Evolutionary conservation across 2,329 filamentous ascomycete genomes (phyloP), one percentile per base, ranked within the genome.

Genomic region (Pseudogymnoascus destructans): DNA sequence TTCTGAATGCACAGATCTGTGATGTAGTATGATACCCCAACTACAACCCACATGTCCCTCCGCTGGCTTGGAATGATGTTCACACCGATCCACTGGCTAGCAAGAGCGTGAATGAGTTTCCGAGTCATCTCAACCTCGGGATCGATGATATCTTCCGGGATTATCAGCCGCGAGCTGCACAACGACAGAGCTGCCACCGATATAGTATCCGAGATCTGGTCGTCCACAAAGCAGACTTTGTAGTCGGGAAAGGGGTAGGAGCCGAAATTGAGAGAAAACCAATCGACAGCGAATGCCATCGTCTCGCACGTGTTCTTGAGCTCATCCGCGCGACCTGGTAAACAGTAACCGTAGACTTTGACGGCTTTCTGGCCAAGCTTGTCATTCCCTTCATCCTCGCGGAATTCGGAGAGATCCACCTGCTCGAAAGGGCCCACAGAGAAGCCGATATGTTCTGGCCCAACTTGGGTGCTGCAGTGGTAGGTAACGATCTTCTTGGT

Each of bases 391-490:
- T 95, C 89, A 62, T 89, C 89, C 49, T 91, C 89, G 56, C 95
- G 84, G 66, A 89, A 95, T 64, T 92, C 87, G 2, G 89, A 86
- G 4, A 98, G 76, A 67, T 96, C 89, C 57, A 97, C 85, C 64
- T 92, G 86, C 70, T 97, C 90, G 69, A 98, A 98, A 0, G 95
- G 93, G 0, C 95, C 93, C 59, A 97, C 81, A 2, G 90, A 88
- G 70, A 98, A 95, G 3, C 91, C 92, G 63, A 98, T 84, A 69
- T 97, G 92, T 62, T 91, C 87, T 1, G 92, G 86, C 1, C 90
- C 84, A 7, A 93, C 82, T 56, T 86, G 82, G 61, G 84, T 83
- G 60, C 80, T 79, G 55, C 87, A 85, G 58, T 84, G 82, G 68
- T 97, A 98, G 0, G 86, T 88, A 68, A 93, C 87, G 1, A 89